These are phyloP conservation scores for Diaporthe sp. DNA, from an alignment of 2,329 filamentous ascomycete genomes.

Conservation along the genomic window DNA sequence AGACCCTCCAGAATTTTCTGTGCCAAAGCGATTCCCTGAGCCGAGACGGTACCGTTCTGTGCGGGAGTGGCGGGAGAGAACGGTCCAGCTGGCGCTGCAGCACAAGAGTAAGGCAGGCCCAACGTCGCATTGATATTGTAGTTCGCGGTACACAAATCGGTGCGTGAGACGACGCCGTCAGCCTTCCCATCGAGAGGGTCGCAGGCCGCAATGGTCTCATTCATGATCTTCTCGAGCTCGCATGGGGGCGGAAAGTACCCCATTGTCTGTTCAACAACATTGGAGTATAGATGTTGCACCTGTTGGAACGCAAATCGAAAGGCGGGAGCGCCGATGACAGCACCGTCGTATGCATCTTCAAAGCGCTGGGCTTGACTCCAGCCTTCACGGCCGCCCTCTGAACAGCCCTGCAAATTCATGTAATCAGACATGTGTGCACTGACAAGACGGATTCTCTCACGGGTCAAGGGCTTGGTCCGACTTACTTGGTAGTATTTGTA, in stretches of 20 bases:
- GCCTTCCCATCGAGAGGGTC: constrained; percentile 27
- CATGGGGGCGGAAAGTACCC: constrained; percentile 57
- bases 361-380: constrained; percentile 57
- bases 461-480: background rate
- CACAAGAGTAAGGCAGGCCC: constrained; percentile 52
- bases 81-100: background rate
- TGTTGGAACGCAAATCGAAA: constrained; percentile 57
- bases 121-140: constrained; percentile 59
- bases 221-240: constrained; percentile 41
- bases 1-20: constrained; percentile 51
- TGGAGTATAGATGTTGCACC: constrained; percentile 41
- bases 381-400: constrained; percentile 63
- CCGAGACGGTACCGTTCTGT: constrained; percentile 38
- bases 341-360: constrained; percentile 58
- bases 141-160: constrained; percentile 54
- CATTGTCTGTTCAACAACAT: constrained; percentile 53
- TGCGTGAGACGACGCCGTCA: constrained; percentile 39
- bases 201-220: constrained; percentile 33
- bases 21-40: constrained; percentile 42
- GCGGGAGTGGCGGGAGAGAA: constrained; percentile 37
- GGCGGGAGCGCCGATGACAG: constrained; percentile 59
- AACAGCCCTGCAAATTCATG: constrained; percentile 52
- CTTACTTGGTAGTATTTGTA: constrained; percentile 65
- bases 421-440: background rate
- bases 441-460: background rate